Evolutionary conservation across 345 rosid species (phyloP).

Genomic region (Brassica cretica): DNA sequence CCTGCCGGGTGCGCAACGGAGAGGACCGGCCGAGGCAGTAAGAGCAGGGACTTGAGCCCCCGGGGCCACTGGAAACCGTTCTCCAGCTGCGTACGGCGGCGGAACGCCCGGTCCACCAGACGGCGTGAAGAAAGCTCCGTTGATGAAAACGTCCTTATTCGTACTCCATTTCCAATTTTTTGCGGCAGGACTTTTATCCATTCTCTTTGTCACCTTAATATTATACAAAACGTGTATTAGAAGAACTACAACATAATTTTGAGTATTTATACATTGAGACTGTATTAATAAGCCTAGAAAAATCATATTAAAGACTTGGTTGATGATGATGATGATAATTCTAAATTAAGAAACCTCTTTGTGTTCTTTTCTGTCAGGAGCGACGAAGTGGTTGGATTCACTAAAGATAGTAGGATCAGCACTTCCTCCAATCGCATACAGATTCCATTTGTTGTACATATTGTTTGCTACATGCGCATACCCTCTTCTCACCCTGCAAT

Average conservation of each 20-base stretch:
- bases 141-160: conserved; percentile 57
- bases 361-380: conserved; percentile 38
- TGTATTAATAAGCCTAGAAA: neutral
- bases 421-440: conserved; percentile 91
- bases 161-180: conserved; percentile 73
- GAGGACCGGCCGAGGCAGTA: conserved; percentile 72
- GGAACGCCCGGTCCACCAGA: conserved; percentile 65
- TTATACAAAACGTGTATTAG: neutral
- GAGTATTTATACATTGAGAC: neutral
- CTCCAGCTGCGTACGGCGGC: conserved; percentile 49
- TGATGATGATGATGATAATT: neutral
- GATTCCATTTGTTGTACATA: conserved; percentile 70
- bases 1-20: conserved; percentile 45
- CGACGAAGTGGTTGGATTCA: conserved; percentile 77
- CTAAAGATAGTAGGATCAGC: conserved; percentile 80
- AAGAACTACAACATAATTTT: neutral
- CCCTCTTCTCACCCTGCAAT: conserved; percentile 58
- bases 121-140: conserved; percentile 75
- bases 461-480: conserved; percentile 89
- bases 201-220: conserved; percentile 68
- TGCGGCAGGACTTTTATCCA: conserved; percentile 29
- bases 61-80: conserved; percentile 50
- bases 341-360: conserved; percentile 49
- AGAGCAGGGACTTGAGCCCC: conserved; percentile 59
- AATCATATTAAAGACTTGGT: neutral